phyloP scores from a whole-genome alignment of 1,284 basidiomycete species.

The Ceratobasidium sp. region DNA sequence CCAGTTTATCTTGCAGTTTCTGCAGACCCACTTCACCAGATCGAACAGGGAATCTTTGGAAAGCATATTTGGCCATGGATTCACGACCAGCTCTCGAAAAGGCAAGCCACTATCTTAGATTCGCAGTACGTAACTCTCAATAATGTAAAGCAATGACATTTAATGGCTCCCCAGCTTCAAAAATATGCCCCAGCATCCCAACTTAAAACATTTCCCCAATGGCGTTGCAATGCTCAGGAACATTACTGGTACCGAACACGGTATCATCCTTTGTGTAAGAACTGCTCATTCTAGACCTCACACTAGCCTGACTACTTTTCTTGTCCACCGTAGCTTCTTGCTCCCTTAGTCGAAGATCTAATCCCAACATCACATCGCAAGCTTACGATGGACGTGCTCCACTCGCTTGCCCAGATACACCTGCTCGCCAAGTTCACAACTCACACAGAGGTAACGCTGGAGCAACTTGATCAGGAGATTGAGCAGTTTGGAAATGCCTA shows the following conservation, averaged over 20 bases:
- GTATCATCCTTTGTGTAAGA: not conserved
- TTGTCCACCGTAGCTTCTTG: not conserved
- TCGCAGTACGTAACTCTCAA: no score
- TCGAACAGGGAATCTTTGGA: not conserved
- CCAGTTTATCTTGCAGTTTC: not conserved
- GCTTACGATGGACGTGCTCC: not conserved
- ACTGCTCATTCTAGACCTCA: no score
- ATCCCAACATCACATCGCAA: not conserved
- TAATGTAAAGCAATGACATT: no score
- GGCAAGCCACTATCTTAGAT: not conserved
- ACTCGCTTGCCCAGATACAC: not conserved
- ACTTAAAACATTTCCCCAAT: not conserved
- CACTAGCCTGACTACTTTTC: no score
- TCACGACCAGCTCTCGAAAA: not conserved
- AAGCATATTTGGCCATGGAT: constrained; percentile 1
- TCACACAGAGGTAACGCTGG: not conserved
- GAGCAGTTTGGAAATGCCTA: not conserved
- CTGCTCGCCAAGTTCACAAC: not conserved
- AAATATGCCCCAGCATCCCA: not conserved
- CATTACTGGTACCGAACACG: not conserved
- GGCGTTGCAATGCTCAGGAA: not conserved
- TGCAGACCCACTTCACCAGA: constrained; percentile 10
- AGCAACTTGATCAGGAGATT: not conserved
- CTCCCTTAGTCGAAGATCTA: not conserved
- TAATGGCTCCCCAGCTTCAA: not conserved